Evolutionary conservation across 2,329 filamentous ascomycete species (phyloP).

Genomic region (Cordyceps cicadae): DNA sequence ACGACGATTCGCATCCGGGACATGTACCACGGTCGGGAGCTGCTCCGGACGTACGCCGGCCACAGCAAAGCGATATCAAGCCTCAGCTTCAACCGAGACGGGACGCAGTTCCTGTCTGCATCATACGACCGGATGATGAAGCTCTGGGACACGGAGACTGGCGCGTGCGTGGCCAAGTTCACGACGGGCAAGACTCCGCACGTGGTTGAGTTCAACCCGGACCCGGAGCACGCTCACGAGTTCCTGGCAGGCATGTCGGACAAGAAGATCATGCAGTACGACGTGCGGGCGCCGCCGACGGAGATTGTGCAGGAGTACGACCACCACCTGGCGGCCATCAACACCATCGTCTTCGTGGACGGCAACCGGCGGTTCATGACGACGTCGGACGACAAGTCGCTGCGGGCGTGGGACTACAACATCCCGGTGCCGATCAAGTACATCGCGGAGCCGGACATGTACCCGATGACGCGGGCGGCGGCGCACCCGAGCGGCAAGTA

Average conservation of each 20-base stretch:
- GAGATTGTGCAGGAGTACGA: slow-evolving; percentile 95
- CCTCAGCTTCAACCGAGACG: slow-evolving; percentile 74
- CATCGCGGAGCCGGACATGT: slow-evolving; percentile 97
- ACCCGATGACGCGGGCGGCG: slow-evolving; percentile 79
- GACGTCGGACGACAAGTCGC: slow-evolving; percentile 91
- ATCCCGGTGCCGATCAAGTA: slow-evolving; percentile 98
- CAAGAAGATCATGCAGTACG: slow-evolving; percentile 98
- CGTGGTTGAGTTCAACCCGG: slow-evolving; percentile 87
- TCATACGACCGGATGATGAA: slow-evolving; percentile 96
- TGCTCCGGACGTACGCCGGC: slow-evolving; percentile 84
- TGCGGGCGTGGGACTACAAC: slow-evolving; percentile 96
- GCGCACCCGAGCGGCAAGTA: slow-evolving; percentile 87
- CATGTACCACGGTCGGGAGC: slow-evolving; percentile 79
- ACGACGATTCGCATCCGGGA: slow-evolving; percentile 91
- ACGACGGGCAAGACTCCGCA: slow-evolving; percentile 92
- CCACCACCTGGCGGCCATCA: slow-evolving; percentile 94
- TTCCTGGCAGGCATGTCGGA: slow-evolving; percentile 96
- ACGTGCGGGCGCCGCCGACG: slow-evolving; percentile 62
- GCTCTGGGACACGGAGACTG: slow-evolving; percentile 96
- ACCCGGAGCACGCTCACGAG: slow-evolving; percentile 67
- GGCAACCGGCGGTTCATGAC: slow-evolving; percentile 93
- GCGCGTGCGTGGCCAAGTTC: slow-evolving; percentile 78
- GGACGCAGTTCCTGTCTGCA: slow-evolving; percentile 79
- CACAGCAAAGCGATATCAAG: slow-evolving; percentile 88
- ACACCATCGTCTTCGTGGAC: slow-evolving; percentile 95